Evolutionary conservation across 257 asterid species (phyloP), one percentile per base, ranked within the genome.

Genomic region (Solanum etuberosum): DNA sequence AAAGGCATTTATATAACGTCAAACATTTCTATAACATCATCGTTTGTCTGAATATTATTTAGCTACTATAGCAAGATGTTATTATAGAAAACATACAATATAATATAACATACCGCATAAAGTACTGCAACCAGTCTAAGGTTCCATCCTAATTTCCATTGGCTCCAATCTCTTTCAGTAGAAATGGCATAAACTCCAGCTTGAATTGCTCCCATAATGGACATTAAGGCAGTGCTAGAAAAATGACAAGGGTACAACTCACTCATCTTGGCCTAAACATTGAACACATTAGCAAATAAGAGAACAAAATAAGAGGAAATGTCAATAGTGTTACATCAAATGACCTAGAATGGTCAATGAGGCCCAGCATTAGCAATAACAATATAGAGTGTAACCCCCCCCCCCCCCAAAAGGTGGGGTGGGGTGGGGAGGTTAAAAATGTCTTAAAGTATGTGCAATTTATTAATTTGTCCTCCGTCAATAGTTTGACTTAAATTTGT

Each of bases 141-240:
- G 84, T 95, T 84, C 95, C 93, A 92, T 9, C 93, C 95, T 80
- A 94, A 10, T 7, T 21, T 87, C 98, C 98, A 95, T 13, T 92
- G 88, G 74, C 42, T 89, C 97, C 94, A 90, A 42, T 93, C 94
- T 86, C 91, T 89, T 85, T 92, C 93, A 1, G 76, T 67, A 68
- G 91, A 93, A 15, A 95, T 27, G 0, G 94, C 98, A 48, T 37
- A 93, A 2, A 67, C 32, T 5, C 76, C 83, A 9, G 91, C 86
- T 72, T 89, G 97, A 42, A 90, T 38, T 34, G 95, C 85, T 2
- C 91, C 97, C 92, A 91, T 91, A 3, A 87, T 2, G 2, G 90
- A 86, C 89, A 94, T 92, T 91, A 95, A 84, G 2, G 95, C 96
- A 1, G 96, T 92, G 40, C 92, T 81, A 18, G 95, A 91, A 85